Percentiles rank a stretch among this genome's conserved stretches.
Conservation (phyloP, 768 basidiomycete genomes). For the Naganishia vaughanmartiniae region DNA sequence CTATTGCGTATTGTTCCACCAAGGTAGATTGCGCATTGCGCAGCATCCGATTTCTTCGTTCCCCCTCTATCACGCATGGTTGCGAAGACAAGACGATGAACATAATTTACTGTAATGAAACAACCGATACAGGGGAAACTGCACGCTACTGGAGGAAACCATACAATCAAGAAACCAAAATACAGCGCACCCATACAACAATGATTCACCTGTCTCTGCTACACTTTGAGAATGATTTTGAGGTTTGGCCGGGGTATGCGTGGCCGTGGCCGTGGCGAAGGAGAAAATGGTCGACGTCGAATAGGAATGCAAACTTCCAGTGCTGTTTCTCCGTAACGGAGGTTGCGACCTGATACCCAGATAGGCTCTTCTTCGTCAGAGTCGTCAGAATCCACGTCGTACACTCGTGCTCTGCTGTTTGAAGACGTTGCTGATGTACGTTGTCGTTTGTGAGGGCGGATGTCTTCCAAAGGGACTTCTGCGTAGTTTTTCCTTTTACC, state of each 20-base stretch:
- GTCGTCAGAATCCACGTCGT: not conserved
- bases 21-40: too few species aligned
- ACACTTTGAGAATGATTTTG: conserved; percentile 12
- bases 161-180: not conserved
- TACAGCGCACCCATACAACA: too few species aligned
- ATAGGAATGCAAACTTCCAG: conserved; percentile 10
- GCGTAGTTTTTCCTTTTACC: conserved; percentile 4
- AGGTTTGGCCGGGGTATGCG: conserved; percentile 9
- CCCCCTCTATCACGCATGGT: too few species aligned
- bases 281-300: not conserved
- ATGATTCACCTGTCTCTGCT: too few species aligned
- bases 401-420: too few species aligned
- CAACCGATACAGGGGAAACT: too few species aligned
- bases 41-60: too few species aligned
- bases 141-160: too few species aligned
- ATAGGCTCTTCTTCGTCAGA: not conserved
- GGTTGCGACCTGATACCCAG: not conserved
- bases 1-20: too few species aligned
- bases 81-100: not conserved
- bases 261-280: not conserved
- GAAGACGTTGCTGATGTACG: not conserved
- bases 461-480: not conserved
- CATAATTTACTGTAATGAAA: not conserved
- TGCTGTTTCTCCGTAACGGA: not conserved
- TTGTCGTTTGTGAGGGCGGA: conserved; percentile 2